Evolutionary conservation across 306 rosid genomes (phyloP), one percentile per base, ranked within the genome.

Genomic region (Cucurbita pepo): DNA sequence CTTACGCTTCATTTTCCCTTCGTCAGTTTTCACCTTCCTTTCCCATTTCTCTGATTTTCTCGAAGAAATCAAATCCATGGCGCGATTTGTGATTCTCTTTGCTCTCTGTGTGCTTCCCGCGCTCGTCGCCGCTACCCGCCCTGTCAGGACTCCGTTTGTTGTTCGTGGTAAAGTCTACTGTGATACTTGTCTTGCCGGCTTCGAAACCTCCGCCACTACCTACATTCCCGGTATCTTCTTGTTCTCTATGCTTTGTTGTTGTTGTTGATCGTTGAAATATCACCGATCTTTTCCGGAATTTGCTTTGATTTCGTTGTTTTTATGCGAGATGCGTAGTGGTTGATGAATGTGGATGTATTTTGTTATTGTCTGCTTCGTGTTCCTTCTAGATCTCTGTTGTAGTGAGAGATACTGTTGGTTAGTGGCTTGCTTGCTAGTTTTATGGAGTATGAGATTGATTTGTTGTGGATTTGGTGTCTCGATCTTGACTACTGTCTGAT

Each of bases 121-220:
- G 6, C 77, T 91, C 81, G 95, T 87, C 55, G 22, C 50, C 8
- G 99, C 88, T 19, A 81, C 76, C 22, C 95, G 96, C 41, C 91
- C 86, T 0, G 69, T 79, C 7, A 84, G 77, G 75, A 72, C 48
- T 36, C 97, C 95, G 3, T 83, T 86, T 62, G 10, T 48, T 8
- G 86, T 95, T 12, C 72, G 83, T 55, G 99, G 97, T 13, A 79
- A 58, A 18, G 92, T 95, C 22, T 88, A 22, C 88, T 95, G 99
- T 60, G 99, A 95, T 77, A 56, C 52, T 38, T 95, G 99, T 84
- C 92, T 86, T 22, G 91, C 91, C 76, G 95, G 95, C 65, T 95
- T 81, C 63, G 99, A 95, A 75, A 89, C 97, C 76, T 21, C 91
- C 4, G 97, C 96, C 63, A 78, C 88, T 7, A 83, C 88, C 79